Percentiles rank a stretch among this genome's conserved stretches.
These are phyloP conservation scores for Brassica carinata DNA, from an alignment of 345 rosid genomes.

Conservation along the genomic window DNA sequence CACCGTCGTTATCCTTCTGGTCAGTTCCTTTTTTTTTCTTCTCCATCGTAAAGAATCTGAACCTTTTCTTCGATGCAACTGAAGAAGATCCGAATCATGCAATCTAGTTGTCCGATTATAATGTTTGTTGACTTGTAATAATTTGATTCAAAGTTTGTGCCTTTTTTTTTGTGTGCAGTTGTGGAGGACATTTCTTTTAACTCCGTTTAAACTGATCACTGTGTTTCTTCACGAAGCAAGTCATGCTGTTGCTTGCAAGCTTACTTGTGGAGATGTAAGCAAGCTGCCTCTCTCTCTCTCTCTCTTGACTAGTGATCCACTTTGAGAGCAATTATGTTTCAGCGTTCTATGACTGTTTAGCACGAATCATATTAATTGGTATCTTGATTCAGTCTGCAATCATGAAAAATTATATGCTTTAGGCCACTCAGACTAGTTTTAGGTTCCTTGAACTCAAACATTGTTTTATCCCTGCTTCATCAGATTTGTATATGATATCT, in stretches of 20 bases:
- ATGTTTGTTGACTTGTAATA: conserved; percentile 9
- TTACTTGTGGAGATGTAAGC: conserved; percentile 95
- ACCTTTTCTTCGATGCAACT: conserved; percentile 19
- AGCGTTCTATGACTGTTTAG: not conserved
- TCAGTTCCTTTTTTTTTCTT: conserved; percentile 35
- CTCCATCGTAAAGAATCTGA: conserved; percentile 10
- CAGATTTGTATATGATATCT: not conserved
- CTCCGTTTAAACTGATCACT: conserved; percentile 94
- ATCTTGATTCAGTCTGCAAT: conserved; percentile 5
- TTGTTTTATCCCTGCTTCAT: not conserved
- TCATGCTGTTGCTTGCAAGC: conserved; percentile 96
- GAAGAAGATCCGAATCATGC: conserved; percentile 11
- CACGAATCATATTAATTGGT: not conserved
- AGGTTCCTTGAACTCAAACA: not conserved
- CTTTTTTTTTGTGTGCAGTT: conserved; percentile 46
- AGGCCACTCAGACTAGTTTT: not conserved
- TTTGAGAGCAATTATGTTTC: not conserved
- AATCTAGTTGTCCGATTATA: conserved; percentile 21
- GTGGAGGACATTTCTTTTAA: conserved; percentile 89
- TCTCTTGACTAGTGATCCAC: not conserved
- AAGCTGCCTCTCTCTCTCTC: conserved; percentile 36
- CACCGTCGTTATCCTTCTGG: conserved; percentile 84
- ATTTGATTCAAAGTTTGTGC: conserved; percentile 22
- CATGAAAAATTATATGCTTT: not conserved
- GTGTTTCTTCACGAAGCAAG: conserved; percentile 96